These are phyloP conservation scores for Pythium folliculosum DNA, from an alignment of 352 stramenopile species.

Conservation along the genomic window DNA sequence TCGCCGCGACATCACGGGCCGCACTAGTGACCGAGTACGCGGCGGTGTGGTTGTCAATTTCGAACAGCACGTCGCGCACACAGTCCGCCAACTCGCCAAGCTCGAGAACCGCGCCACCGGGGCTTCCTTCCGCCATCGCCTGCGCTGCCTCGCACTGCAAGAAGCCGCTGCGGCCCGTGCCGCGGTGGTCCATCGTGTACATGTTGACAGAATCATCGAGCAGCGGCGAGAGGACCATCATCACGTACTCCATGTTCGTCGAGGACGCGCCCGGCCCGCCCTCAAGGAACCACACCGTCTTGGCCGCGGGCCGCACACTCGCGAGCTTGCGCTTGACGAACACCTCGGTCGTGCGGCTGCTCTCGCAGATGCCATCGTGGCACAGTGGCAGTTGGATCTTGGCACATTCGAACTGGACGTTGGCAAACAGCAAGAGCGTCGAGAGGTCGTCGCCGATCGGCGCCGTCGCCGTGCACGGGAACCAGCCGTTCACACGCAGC, in stretches of 20 bases:
- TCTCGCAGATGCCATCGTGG: conserved; percentile 40
- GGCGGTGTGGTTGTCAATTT: conserved; percentile 37
- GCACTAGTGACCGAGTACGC: conserved; percentile 53
- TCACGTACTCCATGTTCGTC: conserved; percentile 35
- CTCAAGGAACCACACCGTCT: conserved; percentile 53
- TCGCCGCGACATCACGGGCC: conserved; percentile 35
- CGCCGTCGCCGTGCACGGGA: conserved; percentile 30
- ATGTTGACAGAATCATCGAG: conserved; percentile 35
- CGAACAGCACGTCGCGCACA: conserved; percentile 35
- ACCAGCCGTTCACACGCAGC: conserved; percentile 49
- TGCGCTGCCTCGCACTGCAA: conserved; percentile 44
- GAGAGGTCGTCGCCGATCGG: not conserved
- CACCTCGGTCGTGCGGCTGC: conserved; percentile 37
- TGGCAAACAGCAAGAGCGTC: conserved; percentile 12
- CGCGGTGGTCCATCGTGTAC: conserved; percentile 64
- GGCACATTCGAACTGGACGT: conserved; percentile 44
- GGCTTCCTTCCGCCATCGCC: conserved; percentile 25
- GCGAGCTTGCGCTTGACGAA: conserved; percentile 50
- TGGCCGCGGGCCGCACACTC: conserved; percentile 3
- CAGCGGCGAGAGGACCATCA: conserved; percentile 37
- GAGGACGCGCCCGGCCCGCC: conserved; percentile 48
- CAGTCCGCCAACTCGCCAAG: conserved; percentile 34
- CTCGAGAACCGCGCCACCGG: conserved; percentile 14
- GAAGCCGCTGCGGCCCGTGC: conserved; percentile 42
- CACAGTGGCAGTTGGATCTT: conserved; percentile 41